phyloP scores from a whole-genome alignment of 768 basidiomycete species.

The Mycena chlorophos region DNA sequence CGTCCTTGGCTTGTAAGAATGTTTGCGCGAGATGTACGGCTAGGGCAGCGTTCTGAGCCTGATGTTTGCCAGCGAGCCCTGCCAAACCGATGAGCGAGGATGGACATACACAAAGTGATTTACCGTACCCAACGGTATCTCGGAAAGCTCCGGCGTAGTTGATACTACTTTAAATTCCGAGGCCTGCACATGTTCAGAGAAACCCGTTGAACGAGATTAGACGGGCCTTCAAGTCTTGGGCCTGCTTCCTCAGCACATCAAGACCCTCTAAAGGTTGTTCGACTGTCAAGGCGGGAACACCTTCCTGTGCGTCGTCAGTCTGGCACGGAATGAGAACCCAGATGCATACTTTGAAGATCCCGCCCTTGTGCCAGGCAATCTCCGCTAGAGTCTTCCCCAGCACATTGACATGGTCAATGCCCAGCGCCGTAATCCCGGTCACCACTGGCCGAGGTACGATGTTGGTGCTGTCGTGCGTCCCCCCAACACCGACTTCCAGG shows the following conservation, averaged over 20 bases:
- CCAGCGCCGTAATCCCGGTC: conserved; percentile 87
- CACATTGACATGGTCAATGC: conserved; percentile 87
- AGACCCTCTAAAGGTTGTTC: conserved; percentile 71
- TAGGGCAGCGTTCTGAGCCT: conserved; percentile 83
- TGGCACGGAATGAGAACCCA: neutral
- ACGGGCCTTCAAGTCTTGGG: conserved; percentile 64
- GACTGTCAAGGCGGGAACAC: conserved; percentile 84
- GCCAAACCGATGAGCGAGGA: conserved; percentile 7
- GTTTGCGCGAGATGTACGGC: conserved; percentile 71
- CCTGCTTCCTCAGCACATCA: conserved; percentile 64
- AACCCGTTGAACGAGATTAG: conserved; percentile 2
- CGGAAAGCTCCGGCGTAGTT: conserved; percentile 46
- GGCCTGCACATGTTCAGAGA: conserved; percentile 41
- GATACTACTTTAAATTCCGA: conserved; percentile 70
- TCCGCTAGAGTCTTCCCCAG: conserved; percentile 86
- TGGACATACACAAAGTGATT: neutral
- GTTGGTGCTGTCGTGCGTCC: conserved; percentile 93
- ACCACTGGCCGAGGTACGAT: conserved; percentile 89
- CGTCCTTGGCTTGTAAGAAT: conserved; percentile 52
- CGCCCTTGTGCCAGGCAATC: conserved; percentile 94
- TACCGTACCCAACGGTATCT: conserved; percentile 61
- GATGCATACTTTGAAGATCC: conserved; percentile 82
- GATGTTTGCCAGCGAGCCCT: conserved; percentile 88
- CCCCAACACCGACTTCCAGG: conserved; percentile 96
- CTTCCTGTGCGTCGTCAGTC: conserved; percentile 47